Conservation (phyloP, 2,329 filamentous ascomycete species). For the Alternaria rosae region DNA sequence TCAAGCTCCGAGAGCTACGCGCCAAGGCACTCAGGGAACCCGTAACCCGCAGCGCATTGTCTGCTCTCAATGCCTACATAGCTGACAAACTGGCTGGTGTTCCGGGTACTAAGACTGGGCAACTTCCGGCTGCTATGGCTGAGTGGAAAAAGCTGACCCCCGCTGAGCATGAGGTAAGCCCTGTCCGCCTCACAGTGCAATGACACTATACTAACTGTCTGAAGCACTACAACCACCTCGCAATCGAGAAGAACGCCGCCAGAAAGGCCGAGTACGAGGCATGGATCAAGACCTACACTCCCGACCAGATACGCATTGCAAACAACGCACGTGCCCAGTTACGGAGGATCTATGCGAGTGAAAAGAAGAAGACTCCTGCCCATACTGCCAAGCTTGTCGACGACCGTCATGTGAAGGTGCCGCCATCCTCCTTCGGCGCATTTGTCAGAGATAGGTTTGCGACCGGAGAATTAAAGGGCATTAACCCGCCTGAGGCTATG, state of each 20-base stretch:
- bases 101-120: neutral
- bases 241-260: conserved; percentile 55
- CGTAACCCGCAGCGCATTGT: neutral
- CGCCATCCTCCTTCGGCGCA: conserved; percentile 48
- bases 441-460: conserved; percentile 57
- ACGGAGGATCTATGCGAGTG: conserved; percentile 25
- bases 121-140: neutral
- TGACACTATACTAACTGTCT: conserved; percentile 7
- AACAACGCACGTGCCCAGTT: conserved; percentile 63
- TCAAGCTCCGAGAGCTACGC: conserved; percentile 43
- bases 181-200: neutral
- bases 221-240: conserved; percentile 63
- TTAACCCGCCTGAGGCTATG: conserved; percentile 50
- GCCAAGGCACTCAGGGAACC: conserved; percentile 50
- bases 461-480: conserved; percentile 61
- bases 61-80: conserved; percentile 38
- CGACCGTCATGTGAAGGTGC: conserved; percentile 60
- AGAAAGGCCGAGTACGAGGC: conserved; percentile 56
- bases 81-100: conserved; percentile 22
- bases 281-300: conserved; percentile 64
- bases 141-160: conserved; percentile 41
- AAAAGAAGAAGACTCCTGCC: conserved; percentile 8
- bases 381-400: conserved; percentile 56
- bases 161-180: conserved; percentile 47
- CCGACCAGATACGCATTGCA: conserved; percentile 64